Evolutionary conservation across 140 eudicot genomes (phyloP), one percentile per base, ranked within the genome.

Genomic region (Anethum foeniculum): DNA sequence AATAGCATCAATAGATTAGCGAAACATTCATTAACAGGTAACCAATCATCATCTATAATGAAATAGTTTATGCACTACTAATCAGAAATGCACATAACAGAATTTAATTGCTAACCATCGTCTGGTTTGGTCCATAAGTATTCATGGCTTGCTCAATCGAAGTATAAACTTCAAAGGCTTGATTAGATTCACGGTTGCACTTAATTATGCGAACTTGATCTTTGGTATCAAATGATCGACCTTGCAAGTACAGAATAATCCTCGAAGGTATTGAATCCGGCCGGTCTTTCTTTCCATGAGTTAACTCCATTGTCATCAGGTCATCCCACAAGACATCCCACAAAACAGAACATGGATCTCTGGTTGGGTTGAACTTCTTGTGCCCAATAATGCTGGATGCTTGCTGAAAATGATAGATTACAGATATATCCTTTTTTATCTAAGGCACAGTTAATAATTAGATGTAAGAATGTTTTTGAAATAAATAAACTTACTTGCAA

Each of bases 261-360:
- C 97, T 89, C 27, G 99, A 96, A 49, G 97, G 99, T 65, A 95
- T 93, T 77, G 92, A 90, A 83, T 75, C 87, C 12, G 91, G 85
- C 46, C 69, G 88, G 77, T 96, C 99, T 87, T 93, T 96, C 85
- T 96, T 96, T 77, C 99, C 99, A 68, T 84, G 91, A 74, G 89
- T 85, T 58, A 96, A 82, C 86, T 96, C 99, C 96, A 93, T 93
- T 65, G 98, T 91, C 58, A 87, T 93, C 11, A 96, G 91, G 86
- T 93, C 97, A 79, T 90, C 97, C 99, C 90, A 96, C 67, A 79
- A 79, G 38, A 96, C 96, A 85, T 93, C 99, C 99, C 99, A 96
- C 75, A 90, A 76, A 75, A 96, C 92, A 51, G 96, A 86, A 82
- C 99, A 96, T 65, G 99, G 98, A 86, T 96, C 99, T 87, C 93